A percentile compares a stretch with the other conserved stretches of the same genome.
phyloP scores from a whole-genome alignment of 371 early-diverging fungal species.

The Actinomortierella wolfii region DNA sequence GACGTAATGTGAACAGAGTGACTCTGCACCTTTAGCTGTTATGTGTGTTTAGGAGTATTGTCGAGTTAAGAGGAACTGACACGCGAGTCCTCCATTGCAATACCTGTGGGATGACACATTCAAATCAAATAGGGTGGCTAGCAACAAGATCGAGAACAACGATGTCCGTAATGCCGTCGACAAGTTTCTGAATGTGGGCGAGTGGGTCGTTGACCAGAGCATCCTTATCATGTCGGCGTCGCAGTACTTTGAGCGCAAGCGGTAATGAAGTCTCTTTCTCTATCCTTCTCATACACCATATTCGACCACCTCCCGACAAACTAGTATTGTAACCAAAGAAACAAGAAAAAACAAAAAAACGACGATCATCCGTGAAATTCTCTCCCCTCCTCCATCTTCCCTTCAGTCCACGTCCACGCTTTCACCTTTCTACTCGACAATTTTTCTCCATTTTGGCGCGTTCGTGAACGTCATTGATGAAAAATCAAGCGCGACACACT shows the following conservation, averaged over 20 bases:
- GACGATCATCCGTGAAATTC: background rate
- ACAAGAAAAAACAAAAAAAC: background rate
- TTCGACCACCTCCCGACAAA: no score
- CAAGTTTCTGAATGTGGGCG: slow-evolving; percentile 70
- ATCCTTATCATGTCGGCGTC: slow-evolving; percentile 61
- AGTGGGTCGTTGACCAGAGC: slow-evolving; percentile 66
- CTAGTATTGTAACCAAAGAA: no score
- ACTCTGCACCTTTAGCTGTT: no score
- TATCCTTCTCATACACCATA: no score
- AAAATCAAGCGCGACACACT: no score
- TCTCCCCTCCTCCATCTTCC: background rate
- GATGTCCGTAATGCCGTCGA: slow-evolving; percentile 58
- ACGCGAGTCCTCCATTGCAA: background rate
- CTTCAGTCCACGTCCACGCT: no score
- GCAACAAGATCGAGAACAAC: slow-evolving; percentile 59
- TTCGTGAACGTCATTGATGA: no score
- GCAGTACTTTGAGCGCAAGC: slow-evolving; percentile 67
- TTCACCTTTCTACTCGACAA: no score
- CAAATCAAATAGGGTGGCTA: slow-evolving; percentile 51
- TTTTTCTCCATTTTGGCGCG: no score
- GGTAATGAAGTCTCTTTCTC: slow-evolving; percentile 18
- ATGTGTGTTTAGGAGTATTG: no score
- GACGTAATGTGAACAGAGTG: no score
- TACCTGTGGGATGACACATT: background rate
- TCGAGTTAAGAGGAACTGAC: no score